Evolutionary conservation across 1,139 yeast genomes (phyloP), one percentile per base, ranked within the genome.

Genomic region (Lipomyces yarrowii): DNA sequence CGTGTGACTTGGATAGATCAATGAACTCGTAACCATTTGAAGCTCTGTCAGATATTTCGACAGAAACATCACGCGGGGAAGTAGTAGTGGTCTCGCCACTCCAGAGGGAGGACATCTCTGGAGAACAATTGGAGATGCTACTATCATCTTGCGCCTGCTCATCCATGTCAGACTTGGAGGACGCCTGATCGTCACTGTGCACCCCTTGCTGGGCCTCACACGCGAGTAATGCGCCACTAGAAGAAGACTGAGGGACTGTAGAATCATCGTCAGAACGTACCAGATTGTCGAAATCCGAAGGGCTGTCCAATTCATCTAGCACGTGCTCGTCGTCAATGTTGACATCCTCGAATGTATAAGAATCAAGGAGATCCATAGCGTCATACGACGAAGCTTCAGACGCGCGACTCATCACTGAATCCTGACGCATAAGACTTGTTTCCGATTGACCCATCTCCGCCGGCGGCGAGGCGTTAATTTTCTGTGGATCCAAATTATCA

Each of bases 301-400:
- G 21, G 48, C 48, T 11, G 11, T 37, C 15, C 8, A 37, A 37
- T 15, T 11, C 42, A 8, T 37, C 13, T 11, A 7, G 42, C 15
- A 8, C 21, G 7, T 15, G 48, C 21, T 42, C 48, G 18, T 42
- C n/a, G 23, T 42, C 48, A 21, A 42, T 42, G 48, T 18, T 42
- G 21, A 18, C 11, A 21, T 56, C 59, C 21, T 56, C 52, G 18
- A 42, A 23, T 0, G 54, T 42, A 32, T 65, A 65, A 5, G 60
- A 64, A 23, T 62, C 61, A 7, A 65, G 11, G 42, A 65, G 21
- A 37, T 62, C 68, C 58, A 59, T 60, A 4, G 62, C 62, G 33
- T 65, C 68, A 52, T 42, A 64, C 5, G 61, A 59, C 26, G 65
- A 62, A 37, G 37, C 56, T 46, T 26, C 39, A 7, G 37, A 39